A percentile compares a stretch with the other conserved stretches of the same genome.
phyloP scores from a whole-genome alignment of 306 rosid species.

The Citrullus amarus region DNA sequence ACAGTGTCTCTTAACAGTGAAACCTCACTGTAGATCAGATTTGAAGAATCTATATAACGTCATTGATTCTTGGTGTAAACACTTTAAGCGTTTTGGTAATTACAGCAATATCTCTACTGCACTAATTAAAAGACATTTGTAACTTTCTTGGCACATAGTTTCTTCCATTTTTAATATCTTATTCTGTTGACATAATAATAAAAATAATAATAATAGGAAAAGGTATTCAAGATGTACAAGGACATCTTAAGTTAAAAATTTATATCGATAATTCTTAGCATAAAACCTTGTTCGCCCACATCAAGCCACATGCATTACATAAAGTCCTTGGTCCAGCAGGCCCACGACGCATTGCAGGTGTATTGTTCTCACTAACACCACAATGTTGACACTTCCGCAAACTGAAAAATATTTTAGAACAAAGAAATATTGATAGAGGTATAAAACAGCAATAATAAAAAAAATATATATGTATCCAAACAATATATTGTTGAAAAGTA shows the following conservation, averaged over 20 bases:
- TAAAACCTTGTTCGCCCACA: slow-evolving; percentile 97
- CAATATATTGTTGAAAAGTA: neutral
- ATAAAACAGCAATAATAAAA: neutral
- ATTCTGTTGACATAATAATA: neutral
- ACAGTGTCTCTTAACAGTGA: neutral
- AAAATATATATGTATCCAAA: neutral
- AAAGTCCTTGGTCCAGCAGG: slow-evolving; percentile 96
- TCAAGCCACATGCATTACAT: slow-evolving; percentile 95
- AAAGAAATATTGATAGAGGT: neutral
- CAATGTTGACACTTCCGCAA: slow-evolving; percentile 87
- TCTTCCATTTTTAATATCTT: neutral
- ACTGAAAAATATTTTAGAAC: slow-evolving; percentile 17
- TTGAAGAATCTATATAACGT: neutral
- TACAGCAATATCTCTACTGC: neutral
- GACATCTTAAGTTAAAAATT: neutral
- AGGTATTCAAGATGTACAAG: neutral
- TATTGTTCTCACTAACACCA: slow-evolving; percentile 74
- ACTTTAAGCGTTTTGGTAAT: neutral
- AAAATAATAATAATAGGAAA: neutral
- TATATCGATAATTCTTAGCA: neutral
- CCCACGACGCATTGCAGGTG: slow-evolving; percentile 99
- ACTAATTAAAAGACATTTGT: neutral
- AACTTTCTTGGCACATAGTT: neutral
- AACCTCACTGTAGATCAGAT: neutral
- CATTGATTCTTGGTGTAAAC: neutral